Evolutionary conservation across 2,329 filamentous ascomycete genomes (phyloP), one percentile per base, ranked within the genome.

Genomic region (Penicillium thymicola): DNA sequence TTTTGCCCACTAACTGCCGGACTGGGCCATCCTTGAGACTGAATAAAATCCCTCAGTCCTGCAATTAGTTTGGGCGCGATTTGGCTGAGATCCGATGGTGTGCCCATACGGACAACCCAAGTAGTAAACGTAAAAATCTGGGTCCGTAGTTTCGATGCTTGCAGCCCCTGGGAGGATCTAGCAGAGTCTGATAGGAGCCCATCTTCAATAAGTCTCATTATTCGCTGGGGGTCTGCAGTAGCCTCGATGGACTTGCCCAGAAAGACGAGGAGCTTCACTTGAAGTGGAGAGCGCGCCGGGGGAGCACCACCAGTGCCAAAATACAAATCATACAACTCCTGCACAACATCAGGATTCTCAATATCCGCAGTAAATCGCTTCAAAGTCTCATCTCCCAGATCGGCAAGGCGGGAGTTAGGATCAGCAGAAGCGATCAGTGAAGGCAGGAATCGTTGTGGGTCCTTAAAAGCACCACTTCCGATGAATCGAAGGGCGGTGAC

Each of bases 51-150:
- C 61, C 83, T 83, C 65, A 97, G 77, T 44, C 86, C 83, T 9
- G 82, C 75, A 18, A 96, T 85, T 3, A 95, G 80, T 41, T 83
- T 82, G 2, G 83, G 79, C 0, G 89, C 89, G 63, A 95, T 86
- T 9, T 80, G 74, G 52, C 79, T 78, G 14, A 94, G 84, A 49
- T 85, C 81, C 1, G 81, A 75, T 30, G 76, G 66, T 0, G 85
- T 82, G 8, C 88, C 89, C 65, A 91, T 85, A 32, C 88, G 85
- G 10, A 92, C 89, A 11, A 94, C 85, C 85, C 92, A 97, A 50
- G 90, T 89, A 54, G 96, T 84, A 65, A 93, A 96, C 38, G 88
- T 85, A 66, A 97, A 94, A 4, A 96, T 81, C 0, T 92, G 90
- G 44, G 86, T 87, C 62, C 92, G 85, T 10, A 97, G 82, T 70